phyloP scores from a whole-genome alignment of 176 grass and related monocot genomes.

The Oryza australiensis region DNA sequence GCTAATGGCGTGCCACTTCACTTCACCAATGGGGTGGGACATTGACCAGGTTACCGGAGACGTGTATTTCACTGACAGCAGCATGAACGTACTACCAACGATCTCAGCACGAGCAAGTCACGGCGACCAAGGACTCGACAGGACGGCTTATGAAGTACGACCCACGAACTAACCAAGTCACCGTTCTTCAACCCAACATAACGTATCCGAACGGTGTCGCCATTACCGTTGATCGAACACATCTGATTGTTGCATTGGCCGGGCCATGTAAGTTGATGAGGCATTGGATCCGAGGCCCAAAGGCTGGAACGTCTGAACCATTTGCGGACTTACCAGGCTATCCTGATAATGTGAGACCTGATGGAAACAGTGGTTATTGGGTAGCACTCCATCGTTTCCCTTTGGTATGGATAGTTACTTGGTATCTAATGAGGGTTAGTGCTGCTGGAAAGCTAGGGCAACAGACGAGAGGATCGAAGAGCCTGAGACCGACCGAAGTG shows the following conservation, averaged over 20 bases:
- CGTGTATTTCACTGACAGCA: no score
- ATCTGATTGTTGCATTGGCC: not conserved
- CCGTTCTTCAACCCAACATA: no score
- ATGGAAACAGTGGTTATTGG: constrained; percentile 25
- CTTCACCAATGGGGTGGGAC: no score
- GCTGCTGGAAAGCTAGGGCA: not conserved
- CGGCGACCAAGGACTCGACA: no score
- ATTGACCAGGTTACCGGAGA: no score
- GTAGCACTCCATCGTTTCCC: not conserved
- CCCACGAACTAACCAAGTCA: no score
- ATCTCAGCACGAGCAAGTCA: no score
- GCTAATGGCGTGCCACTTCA: no score
- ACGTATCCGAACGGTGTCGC: no score
- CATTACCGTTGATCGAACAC: not conserved
- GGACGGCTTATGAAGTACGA: no score
- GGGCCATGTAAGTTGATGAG: not conserved
- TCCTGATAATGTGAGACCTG: constrained; percentile 33
- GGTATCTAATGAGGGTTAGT: not conserved
- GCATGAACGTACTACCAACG: no score
- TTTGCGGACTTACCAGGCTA: constrained; percentile 31
- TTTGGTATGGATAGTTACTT: not conserved
- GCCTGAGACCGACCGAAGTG: not conserved
- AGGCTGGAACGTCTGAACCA: not conserved
- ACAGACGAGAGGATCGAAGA: not conserved
- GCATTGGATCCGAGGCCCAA: constrained; percentile 30